Evolutionary conservation across 345 rosid genomes (phyloP).

Genomic region (Viola odorata): DNA sequence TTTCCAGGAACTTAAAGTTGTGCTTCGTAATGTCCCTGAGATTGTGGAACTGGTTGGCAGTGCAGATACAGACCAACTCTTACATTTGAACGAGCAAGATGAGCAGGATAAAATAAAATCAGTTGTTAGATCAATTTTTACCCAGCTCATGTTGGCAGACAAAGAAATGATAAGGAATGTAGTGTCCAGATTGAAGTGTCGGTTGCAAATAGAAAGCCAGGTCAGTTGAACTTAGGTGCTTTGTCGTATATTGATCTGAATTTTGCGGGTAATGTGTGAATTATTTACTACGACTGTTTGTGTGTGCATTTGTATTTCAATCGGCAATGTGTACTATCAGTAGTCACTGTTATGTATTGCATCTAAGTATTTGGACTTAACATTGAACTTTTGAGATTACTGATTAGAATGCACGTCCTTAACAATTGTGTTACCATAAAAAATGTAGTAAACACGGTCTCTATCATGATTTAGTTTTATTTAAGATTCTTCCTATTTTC

Average conservation of each 20-base stretch:
- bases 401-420: no score
- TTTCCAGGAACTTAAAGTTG: constrained; percentile 77
- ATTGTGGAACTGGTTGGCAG: constrained; percentile 68
- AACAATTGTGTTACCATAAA: no score
- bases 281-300: no score
- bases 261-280: background rate
- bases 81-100: constrained; percentile 43
- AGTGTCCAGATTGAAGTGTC: constrained; percentile 51
- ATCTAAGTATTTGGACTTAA: no score
- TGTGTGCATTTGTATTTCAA: no score
- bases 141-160: constrained; percentile 75
- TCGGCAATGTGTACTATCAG: no score
- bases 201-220: constrained; percentile 60
- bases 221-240: constrained; percentile 27
- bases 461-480: background rate
- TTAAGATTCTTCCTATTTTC: no score
- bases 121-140: constrained; percentile 61
- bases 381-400: no score
- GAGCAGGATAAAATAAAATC: constrained; percentile 49
- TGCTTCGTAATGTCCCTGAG: constrained; percentile 74
- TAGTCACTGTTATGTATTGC: no score
- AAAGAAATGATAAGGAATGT: constrained; percentile 53
- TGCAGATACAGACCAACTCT: constrained; percentile 44
- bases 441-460: background rate
- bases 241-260: background rate